These are phyloP conservation scores for Xylariaceae sp. DNA, from an alignment of 2,329 filamentous ascomycete species.

Conservation along the genomic window DNA sequence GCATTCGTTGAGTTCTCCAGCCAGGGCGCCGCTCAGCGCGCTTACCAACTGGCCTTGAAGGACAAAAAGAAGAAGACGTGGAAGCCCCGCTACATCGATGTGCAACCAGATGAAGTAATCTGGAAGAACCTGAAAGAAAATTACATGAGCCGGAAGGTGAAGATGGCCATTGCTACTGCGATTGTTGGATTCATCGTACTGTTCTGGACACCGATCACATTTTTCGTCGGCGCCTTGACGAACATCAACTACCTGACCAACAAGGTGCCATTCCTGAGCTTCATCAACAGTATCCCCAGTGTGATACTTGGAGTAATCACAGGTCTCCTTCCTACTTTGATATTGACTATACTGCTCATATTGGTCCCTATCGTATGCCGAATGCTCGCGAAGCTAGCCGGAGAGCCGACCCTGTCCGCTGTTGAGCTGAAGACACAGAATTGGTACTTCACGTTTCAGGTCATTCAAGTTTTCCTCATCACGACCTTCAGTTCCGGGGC, in stretches of 20 bases:
- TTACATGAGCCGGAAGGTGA: not conserved
- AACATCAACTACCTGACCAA: conserved; percentile 3
- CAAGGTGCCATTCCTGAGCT: conserved; percentile 1
- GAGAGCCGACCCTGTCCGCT: conserved; percentile 1
- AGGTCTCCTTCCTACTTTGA: not conserved
- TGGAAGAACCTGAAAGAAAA: conserved; percentile 1
- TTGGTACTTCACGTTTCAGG: conserved; percentile 1
- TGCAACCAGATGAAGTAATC: not conserved
- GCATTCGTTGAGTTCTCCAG: conserved; percentile 1
- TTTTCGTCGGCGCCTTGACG: not conserved
- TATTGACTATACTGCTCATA: not conserved
- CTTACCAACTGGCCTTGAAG: not conserved
- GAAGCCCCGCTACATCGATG: conserved; percentile 1
- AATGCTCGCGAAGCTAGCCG: not conserved
- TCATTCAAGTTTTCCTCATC: conserved; percentile 1
- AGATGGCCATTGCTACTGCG: not conserved
- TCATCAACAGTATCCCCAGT: not conserved
- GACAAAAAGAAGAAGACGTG: conserved; percentile 1
- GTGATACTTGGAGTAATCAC: not conserved
- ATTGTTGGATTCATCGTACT: not conserved
- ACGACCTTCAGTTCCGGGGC: not conserved
- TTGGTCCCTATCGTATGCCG: conserved; percentile 1
- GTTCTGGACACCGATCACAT: conserved; percentile 1
- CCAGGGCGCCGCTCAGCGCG: not conserved
- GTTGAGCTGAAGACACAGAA: conserved; percentile 1